Evolutionary conservation across 1,284 basidiomycete genomes (phyloP).

Genomic region (Meira miltonrushii): DNA sequence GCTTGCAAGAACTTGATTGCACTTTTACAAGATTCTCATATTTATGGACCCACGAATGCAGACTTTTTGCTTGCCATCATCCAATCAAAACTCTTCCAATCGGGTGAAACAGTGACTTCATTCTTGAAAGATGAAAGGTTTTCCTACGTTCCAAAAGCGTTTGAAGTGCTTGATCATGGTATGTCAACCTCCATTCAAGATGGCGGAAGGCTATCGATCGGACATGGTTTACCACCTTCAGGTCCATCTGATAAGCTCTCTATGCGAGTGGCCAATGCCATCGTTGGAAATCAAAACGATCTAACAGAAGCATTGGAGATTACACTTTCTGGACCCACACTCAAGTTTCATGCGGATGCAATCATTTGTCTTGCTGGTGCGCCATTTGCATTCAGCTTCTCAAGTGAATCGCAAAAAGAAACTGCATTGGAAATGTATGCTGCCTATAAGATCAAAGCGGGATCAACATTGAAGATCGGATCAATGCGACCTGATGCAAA

Average conservation of each 20-base stretch:
- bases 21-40: constrained; percentile 28
- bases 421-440: constrained; percentile 56
- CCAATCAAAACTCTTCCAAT: constrained; percentile 13
- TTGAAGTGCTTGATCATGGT: constrained; percentile 62
- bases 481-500: constrained; percentile 14
- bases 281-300: constrained; percentile 61
- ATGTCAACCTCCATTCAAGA: constrained; percentile 65
- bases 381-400: constrained; percentile 55
- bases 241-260: constrained; percentile 66
- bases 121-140: constrained; percentile 58
- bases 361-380: constrained; percentile 63
- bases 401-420: constrained; percentile 50
- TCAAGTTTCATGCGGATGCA: constrained; percentile 48
- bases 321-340: constrained; percentile 23
- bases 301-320: constrained; percentile 62
- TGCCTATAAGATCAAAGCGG: constrained; percentile 57
- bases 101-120: constrained; percentile 60
- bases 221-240: constrained; percentile 64
- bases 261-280: constrained; percentile 61
- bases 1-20: constrained; percentile 47
- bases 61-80: constrained; percentile 17
- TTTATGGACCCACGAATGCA: constrained; percentile 53
- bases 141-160: constrained; percentile 52
- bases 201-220: constrained; percentile 58
- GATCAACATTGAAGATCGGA: constrained; percentile 56